Evolutionary conservation across 2,329 filamentous ascomycete species (phyloP), one percentile per base, ranked within the genome.

Genomic region (Thermoascus crustaceus): DNA sequence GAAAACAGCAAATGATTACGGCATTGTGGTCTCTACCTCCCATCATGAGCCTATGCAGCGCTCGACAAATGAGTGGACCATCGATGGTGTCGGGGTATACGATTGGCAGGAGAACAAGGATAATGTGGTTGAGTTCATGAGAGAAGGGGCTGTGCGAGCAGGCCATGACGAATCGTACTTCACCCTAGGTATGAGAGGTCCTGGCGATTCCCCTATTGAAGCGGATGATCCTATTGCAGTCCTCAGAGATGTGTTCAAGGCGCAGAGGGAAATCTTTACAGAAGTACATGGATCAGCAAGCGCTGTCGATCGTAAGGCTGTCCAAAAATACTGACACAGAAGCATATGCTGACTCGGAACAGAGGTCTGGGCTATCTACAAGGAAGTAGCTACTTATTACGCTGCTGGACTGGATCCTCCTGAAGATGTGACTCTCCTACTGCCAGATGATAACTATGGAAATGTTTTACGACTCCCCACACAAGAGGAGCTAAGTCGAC

Each of bases 301-400:
- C n/a, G n/a, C n/a, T n/a, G n/a, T n/a, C n/a, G n/a, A n/a, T n/a
- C n/a, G n/a, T n/a, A n/a, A n/a, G n/a, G n/a, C n/a, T n/a, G n/a
- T n/a, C n/a, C n/a, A n/a, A n/a, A n/a, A n/a, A n/a, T n/a, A n/a
- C n/a, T n/a, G n/a, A n/a, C n/a, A n/a, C n/a, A n/a, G n/a, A n/a
- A n/a, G n/a, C n/a, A n/a, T n/a, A n/a, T n/a, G n/a, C n/a, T n/a
- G n/a, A n/a, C n/a, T n/a, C n/a, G n/a, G n/a, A n/a, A n/a, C n/a
- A n/a, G n/a, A 84, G 55, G 70, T 79, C 59, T 84, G 80, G 79
- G 82, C 78, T 47, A 60, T 85, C 41, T 85, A 85, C 59, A 84
- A 83, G 52, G 80, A 85, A 52, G 79, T 85, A 2, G 78, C 80
- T 57, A 72, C 73, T 5, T 84, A 85, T 53, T 75, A 79, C 39